Evolutionary conservation across 352 stramenopile species (phyloP).

Genomic region (Globisporangium parvum): DNA sequence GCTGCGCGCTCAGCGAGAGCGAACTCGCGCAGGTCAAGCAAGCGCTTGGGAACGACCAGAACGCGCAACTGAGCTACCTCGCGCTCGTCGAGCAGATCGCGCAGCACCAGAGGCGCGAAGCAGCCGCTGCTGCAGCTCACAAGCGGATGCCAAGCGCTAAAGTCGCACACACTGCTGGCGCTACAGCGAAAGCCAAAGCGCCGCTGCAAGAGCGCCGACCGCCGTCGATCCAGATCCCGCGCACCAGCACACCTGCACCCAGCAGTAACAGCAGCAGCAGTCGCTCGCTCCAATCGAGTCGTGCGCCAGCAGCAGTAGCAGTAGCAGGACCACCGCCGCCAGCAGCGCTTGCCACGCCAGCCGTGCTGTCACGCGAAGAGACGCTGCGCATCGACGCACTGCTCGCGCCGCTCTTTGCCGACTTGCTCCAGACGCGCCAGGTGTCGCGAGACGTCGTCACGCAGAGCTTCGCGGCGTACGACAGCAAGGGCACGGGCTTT

Average conservation of each 20-base stretch:
- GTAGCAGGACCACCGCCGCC: too few species aligned
- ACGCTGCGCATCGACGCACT: conserved; percentile 35
- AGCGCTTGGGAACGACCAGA: conserved; percentile 34
- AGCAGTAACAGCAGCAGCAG: background rate
- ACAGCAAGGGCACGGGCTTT: conserved; percentile 54
- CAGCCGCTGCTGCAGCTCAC: background rate
- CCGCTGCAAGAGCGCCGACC: background rate
- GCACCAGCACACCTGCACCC: background rate
- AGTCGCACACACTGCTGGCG: background rate
- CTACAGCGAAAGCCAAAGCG: background rate
- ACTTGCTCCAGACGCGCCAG: conserved; percentile 37
- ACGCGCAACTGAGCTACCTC: conserved; percentile 44
- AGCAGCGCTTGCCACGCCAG: background rate
- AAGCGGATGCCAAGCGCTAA: background rate
- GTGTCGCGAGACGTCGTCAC: conserved; percentile 23
- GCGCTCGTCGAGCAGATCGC: conserved; percentile 42
- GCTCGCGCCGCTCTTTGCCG: conserved; percentile 38
- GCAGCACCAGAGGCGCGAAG: conserved; percentile 19
- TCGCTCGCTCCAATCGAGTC: background rate
- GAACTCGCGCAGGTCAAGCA: conserved; percentile 52
- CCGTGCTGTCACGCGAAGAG: conserved; percentile 29
- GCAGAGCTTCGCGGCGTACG: conserved; percentile 49
- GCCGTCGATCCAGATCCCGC: conserved; percentile 2
- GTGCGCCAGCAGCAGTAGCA: background rate
- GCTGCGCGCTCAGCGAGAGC: conserved; percentile 39